Base-by-base conservation (phyloP, 495 filamentous ascomycete genomes). In the Clohesyomyces aquaticus region DNA sequence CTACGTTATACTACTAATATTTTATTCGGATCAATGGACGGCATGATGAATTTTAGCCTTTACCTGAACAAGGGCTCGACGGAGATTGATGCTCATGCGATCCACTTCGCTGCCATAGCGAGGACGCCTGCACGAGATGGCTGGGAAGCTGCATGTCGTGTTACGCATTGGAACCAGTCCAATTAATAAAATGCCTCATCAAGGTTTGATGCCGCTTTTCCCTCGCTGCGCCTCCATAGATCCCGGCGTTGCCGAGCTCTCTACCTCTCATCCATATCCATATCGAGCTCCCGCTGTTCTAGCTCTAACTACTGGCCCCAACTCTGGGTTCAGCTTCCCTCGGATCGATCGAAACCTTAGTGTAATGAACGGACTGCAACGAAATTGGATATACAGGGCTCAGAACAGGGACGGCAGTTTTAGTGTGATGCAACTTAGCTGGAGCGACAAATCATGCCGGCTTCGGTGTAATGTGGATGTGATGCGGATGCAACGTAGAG, bases 391-490 rank as follows among this genome's bases (percentile, higher is more conserved):
- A 52, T 52, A 52, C 22, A 52, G 10, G 22, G 48, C 27, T 26
- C 22, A 28, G 22, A 52, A 11, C 3, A 52, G 22, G 48, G 22
- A 52, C 48, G n/a, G 48, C 48, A 52, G 48, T 27, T 52, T 52
- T 25, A 52, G 48, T 52, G 48, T 52, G 22, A 52, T 52, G 48
- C 48, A 52, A 52, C 48, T 52, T 25, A 52, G 48, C 48, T 52
- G 22, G 23, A 21, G 22, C 9, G 22, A 22, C 22, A 52, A 52
- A 52, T 52, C n/a, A 28, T 41, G 52, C 52, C 21, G 19, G 25
- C 52, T 55, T 35, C 35, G 52, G 52, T 55, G 52, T 55, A 27
- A 55, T 55, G 19, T 22, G 21, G 52, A 32, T 55, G 50, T 53
- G 27, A 55, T 55, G 29, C 27, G 27, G 52, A 55, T 41, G 52